phyloP scores from a whole-genome alignment of 805 yeast genomes.

The Yamadazyma paraphyllophila region DNA sequence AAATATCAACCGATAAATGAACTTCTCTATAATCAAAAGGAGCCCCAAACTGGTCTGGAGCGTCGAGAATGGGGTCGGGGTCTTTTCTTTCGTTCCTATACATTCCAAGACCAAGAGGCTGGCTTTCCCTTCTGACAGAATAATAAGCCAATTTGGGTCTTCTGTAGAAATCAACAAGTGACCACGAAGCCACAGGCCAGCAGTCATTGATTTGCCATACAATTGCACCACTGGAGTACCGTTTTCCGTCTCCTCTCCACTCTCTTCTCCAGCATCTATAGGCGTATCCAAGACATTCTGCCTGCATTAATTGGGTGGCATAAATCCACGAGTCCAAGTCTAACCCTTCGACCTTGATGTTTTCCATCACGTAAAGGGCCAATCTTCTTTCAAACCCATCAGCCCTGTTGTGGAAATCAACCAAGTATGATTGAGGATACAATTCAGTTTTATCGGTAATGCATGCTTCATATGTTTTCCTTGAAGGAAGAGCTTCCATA shows the following conservation, averaged over 20 bases:
- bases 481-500: constrained; percentile 46
- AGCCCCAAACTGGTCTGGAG: constrained; percentile 11
- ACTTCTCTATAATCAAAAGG: constrained; percentile 25
- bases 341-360: constrained; percentile 33
- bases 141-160: constrained; percentile 48
- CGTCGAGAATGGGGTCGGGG: constrained; percentile 4
- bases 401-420: constrained; percentile 51
- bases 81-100: constrained; percentile 21
- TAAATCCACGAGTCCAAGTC: constrained; percentile 28
- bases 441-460: constrained; percentile 37
- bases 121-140: constrained; percentile 44
- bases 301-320: constrained; percentile 52
- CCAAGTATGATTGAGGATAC: constrained; percentile 42
- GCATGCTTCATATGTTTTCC: constrained; percentile 33
- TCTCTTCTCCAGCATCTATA: constrained; percentile 46
- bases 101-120: constrained; percentile 33
- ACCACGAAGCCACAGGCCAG: constrained; percentile 55
- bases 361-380: constrained; percentile 46
- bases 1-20: constrained; percentile 31
- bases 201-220: constrained; percentile 58
- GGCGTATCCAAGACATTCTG: constrained; percentile 49
- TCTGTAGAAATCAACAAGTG: constrained; percentile 41
- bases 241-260: constrained; percentile 39
- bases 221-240: constrained; percentile 40
- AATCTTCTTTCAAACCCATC: constrained; percentile 42